Evolutionary conservation across 192 early-diverging fungal genomes (phyloP), one percentile per base, ranked within the genome.

Genomic region (Phycomyces nitens): DNA sequence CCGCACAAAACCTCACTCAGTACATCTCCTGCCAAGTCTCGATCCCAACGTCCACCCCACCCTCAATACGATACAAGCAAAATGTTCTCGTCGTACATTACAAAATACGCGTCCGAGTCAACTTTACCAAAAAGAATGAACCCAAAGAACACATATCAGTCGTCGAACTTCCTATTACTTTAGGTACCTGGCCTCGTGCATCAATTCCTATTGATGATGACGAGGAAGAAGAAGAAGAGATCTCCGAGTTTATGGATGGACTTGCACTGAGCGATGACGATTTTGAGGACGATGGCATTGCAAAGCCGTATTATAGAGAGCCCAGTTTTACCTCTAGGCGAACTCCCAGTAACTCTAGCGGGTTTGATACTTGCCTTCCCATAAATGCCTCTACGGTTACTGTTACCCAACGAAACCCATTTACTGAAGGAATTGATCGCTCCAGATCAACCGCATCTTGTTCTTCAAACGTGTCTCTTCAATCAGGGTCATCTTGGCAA

Each of bases 171-270:
- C 71, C 65, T n/a, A 60, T 73, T 44, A 60, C 67, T 0, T 51
- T 73, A 10, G 71, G 65, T 2, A 73, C 71, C n/a, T 73, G 65
- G 65, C 71, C 71, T 5, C 65, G 56, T 14, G 65, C 71, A 0
- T 47, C 55, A 47, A 38, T 68, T 16, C 71, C 71, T 5, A 73
- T 73, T 58, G 71, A 73, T 21, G 60, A 68, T 40, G 71, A 73
- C 44, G 65, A 68, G 8, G 69, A 70, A 21, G 61, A 64, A 18
- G 56, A 58, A 24, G 65, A 68, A 11, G 56, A 58, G 18, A 53
- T 68, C 11, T 38, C 47, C 24, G 58, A 68, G 21, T 18, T 41
- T 21, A 24, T 63, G 42, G 68, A 60, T 1, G 60, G 50, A n/a
- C 21, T 41, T 38, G 61, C 61, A 54, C 27, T 69, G 22, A 58